Base-by-base conservation (phyloP, 2,329 filamentous ascomycete species). In the Pleurostoma richardsiae region DNA sequence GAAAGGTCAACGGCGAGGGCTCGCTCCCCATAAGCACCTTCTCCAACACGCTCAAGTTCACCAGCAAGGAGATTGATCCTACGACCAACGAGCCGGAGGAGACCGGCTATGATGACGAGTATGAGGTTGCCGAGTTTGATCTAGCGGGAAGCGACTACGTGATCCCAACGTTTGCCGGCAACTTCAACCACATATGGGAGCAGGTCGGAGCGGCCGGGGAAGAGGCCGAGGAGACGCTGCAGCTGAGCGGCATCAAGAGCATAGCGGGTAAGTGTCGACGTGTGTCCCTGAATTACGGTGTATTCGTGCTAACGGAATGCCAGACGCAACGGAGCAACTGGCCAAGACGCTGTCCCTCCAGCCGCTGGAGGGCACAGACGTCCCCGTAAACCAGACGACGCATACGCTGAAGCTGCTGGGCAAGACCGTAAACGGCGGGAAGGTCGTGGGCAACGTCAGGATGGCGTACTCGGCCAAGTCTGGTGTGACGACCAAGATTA, bases 11-110 rank as follows among this genome's bases (percentile, higher is more conserved):
- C 49, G 90, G 88, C 47, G 88, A 90, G 58, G 77, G 73, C 40
- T 80, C 85, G n/a, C 85, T 95, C 65, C 84, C 90, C 4, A 76
- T 87, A 27, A 83, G 86, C 44, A 87, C 82, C 39, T 95, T 99
- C 68, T 90, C 88, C 55, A 99, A 97, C 68, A 74, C 89, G 38
- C 85, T 99, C 63, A 96, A 94, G 70, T 99, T 99, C 66, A 96
- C 90, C 19, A 94, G 86, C 74, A 97, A 96, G 72, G 94, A 99
- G 70, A 94, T 99, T 55, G 94, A 99, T 59, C 94, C 94, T 5
- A 87, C 87, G 29, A 96, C 89, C n/a, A 82, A 83, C 54, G 90
- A 96, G 69, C 88, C 92, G 1, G 94, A 99, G 66, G 90, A 95
- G 11, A 79, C 73, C 41, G 94, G 94, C 41, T 97, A 97, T 66